Evolutionary conservation across 352 stramenopile species (phyloP).

Genomic region (Saprolegnia diclina): DNA sequence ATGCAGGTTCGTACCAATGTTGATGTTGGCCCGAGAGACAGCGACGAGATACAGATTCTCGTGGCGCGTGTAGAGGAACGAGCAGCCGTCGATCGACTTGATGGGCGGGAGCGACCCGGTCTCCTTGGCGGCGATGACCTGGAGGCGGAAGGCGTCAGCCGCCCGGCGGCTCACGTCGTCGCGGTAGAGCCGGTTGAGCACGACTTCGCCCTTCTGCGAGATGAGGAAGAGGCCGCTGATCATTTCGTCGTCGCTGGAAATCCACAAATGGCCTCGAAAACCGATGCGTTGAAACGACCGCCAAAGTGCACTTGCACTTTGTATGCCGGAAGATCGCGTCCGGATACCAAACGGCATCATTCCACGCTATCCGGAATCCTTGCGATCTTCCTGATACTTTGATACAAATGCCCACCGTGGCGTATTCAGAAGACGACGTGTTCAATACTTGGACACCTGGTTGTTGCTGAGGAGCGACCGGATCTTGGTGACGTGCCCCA

Average conservation of each 20-base stretch:
- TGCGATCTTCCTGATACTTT: not conserved
- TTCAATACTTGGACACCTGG: not conserved
- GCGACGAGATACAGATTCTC: slow-evolving; percentile 98
- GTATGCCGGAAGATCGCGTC: slow-evolving; percentile 21
- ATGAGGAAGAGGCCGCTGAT: slow-evolving; percentile 79
- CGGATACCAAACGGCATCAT: not conserved
- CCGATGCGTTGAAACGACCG: slow-evolving; percentile 11
- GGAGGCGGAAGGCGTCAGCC: slow-evolving; percentile 61
- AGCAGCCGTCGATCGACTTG: slow-evolving; percentile 95
- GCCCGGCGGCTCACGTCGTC: slow-evolving; percentile 69
- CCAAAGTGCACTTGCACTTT: slow-evolving; percentile 6
- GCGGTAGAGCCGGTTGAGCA: slow-evolving; percentile 78
- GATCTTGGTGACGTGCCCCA: not conserved
- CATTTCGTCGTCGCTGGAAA: slow-evolving; percentile 34
- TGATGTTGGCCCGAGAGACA: slow-evolving; percentile 95
- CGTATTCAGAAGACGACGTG: too few relatives aligned
- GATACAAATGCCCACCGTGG: not conserved
- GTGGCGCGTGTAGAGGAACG: slow-evolving; percentile 96
- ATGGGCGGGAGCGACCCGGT: slow-evolving; percentile 92
- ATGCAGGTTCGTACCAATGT: slow-evolving; percentile 56
- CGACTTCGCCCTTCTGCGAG: slow-evolving; percentile 75
- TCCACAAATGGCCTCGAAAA: slow-evolving; percentile 1
- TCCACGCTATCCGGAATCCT: too few relatives aligned
- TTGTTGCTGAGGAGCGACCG: not conserved
- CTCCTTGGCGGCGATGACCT: slow-evolving; percentile 96